A percentile compares a stretch with the other conserved stretches of the same genome.
These are phyloP conservation scores for Clonostachys rhizophaga DNA, from an alignment of 2,329 filamentous ascomycete genomes.

Conservation along the genomic window DNA sequence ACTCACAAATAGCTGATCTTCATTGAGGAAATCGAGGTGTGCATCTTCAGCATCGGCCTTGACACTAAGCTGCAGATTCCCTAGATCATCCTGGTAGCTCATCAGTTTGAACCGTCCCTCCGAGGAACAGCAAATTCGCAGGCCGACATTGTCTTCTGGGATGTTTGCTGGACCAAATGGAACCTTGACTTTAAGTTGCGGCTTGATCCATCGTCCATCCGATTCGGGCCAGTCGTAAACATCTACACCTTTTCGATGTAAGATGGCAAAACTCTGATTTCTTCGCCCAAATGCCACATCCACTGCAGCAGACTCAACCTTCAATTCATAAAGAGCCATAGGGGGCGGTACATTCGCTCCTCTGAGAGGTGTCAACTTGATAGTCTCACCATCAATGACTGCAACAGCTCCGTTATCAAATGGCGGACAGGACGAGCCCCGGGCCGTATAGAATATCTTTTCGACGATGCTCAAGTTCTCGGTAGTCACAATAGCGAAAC, in stretches of 20 bases:
- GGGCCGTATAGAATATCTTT: constrained; percentile 62
- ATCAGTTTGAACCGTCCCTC: constrained; percentile 20
- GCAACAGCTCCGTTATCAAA: constrained; percentile 75
- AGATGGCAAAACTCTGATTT: constrained; percentile 63
- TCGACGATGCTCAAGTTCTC: constrained; percentile 54
- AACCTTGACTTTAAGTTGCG: constrained; percentile 31
- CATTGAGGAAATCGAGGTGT: constrained; percentile 8
- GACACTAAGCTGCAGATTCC: constrained; percentile 13
- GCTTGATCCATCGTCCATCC: constrained; percentile 41
- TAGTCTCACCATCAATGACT: constrained; percentile 73
- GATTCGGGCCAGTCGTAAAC: constrained; percentile 66
- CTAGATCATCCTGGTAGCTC: constrained; percentile 17
- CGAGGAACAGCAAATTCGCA: constrained; percentile 23
- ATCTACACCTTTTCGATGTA: constrained; percentile 63
- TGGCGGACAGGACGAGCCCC: constrained; percentile 65
- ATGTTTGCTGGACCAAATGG: constrained; percentile 24
- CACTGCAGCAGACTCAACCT: constrained; percentile 55
- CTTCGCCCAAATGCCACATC: constrained; percentile 71
- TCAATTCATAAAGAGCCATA: constrained; percentile 78
- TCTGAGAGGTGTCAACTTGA: constrained; percentile 84
- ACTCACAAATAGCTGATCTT: constrained; percentile 13
- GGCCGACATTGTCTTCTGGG: constrained; percentile 14
- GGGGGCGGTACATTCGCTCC: constrained; percentile 86
- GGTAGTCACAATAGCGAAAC: constrained; percentile 52
- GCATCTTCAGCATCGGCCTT: constrained; percentile 8